Conservation (phyloP, 2,329 filamentous ascomycete species). For the Neurospora crassa region DNA sequence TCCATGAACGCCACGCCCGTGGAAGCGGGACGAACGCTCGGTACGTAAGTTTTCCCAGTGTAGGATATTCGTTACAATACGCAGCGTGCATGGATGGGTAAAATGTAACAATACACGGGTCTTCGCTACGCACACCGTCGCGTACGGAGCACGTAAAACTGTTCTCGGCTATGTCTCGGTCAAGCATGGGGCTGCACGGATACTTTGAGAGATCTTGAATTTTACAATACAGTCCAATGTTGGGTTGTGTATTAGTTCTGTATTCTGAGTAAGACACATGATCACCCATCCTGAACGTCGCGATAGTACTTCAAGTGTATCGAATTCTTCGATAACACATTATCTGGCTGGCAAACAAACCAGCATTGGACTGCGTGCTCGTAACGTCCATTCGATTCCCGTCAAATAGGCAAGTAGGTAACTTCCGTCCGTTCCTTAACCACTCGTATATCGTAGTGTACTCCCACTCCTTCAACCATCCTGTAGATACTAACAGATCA, state of each 20-base stretch:
- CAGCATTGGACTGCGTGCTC: not conserved
- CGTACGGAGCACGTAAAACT: not conserved
- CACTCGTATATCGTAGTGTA: not conserved
- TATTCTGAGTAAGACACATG: too few relatives aligned
- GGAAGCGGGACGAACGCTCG: not conserved
- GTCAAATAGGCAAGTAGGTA: not conserved
- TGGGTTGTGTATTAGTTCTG: too few relatives aligned
- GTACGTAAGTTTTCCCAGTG: not conserved
- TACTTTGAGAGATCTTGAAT: not conserved
- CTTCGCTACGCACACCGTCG: not conserved
- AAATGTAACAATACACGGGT: not conserved
- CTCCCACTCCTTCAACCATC: too few relatives aligned
- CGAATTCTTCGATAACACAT: too few relatives aligned
- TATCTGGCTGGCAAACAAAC: too few relatives aligned
- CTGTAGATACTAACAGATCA: not conserved
- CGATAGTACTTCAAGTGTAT: too few relatives aligned
- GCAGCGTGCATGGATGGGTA: not conserved
- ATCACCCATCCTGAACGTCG: too few relatives aligned
- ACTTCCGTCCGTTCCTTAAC: not conserved
- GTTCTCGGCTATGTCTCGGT: not conserved
- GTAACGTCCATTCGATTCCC: not conserved
- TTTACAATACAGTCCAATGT: not conserved
- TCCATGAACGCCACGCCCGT: not conserved
- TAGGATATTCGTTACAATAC: not conserved
- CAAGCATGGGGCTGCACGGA: not conserved